Base-by-base conservation (phyloP, 345 rosid species). In the Lepidium sativum region DNA sequence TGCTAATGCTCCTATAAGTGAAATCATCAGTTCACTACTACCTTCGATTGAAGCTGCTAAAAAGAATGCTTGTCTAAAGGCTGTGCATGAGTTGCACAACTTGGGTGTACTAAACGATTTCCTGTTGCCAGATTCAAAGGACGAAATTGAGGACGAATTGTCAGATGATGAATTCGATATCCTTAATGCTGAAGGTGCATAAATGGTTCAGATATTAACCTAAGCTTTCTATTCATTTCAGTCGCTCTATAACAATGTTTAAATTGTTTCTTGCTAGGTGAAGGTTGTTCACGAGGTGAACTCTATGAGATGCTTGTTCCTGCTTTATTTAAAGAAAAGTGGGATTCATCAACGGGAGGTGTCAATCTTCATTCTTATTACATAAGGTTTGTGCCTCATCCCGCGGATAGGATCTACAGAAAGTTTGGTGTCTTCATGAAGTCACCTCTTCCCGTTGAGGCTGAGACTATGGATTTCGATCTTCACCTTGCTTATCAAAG, bases 401-500 rank as follows among this genome's bases (percentile, higher is more conserved):
- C 97, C 11, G 71, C 64, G 11, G 98, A 92, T 69, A 83, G 97
- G 76, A 73, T 51, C 70, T 92, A 92, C 74, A 81, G 74, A 69
- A 71, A 81, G 67, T 92, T 92, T 67, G 82, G 86, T 72, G 86
- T 89, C 71, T 92, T 92, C 77, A 55, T 89, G 23, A 92, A 81
- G 80, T 76, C 75, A 61, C 81, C 88, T 58, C 91, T 92, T 31
- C 98, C 98, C 1, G 4, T n/a, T 52, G 98, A 92, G 76, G 97
- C 91, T 67, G 88, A 80, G 78, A 70, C 65, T 74, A 68, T 92
- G 86, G 79, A 85, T 50, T 58, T 87, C 11, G 92, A 89, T 54
- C 97, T 92, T 67, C 98, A 92, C 77, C 86, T 92, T 75, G 89
- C 92, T 65, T 86, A 59, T 63, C 82, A 89, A 63, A 84, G 97